These are phyloP conservation scores for Solanum dulcamara DNA, from an alignment of 257 asterid species.

Conservation along the genomic window DNA sequence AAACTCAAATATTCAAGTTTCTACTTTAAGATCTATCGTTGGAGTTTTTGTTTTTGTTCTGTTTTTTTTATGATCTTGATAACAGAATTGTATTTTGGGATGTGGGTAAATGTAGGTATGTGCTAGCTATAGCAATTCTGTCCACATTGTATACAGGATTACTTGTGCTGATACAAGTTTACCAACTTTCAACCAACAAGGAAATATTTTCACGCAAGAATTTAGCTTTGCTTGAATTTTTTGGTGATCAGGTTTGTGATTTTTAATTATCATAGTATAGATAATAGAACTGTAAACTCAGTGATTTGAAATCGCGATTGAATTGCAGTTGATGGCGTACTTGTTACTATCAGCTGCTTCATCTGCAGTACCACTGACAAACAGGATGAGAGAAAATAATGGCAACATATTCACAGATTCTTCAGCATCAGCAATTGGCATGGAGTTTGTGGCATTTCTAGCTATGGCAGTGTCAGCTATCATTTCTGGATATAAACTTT, in stretches of 20 bases:
- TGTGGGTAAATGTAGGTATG: conserved; percentile 36
- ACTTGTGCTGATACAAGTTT: conserved; percentile 41
- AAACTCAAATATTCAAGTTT: background rate
- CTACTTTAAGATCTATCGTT: background rate
- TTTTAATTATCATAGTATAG: background rate
- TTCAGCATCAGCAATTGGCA: conserved; percentile 69
- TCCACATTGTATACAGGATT: conserved; percentile 61
- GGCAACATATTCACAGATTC: conserved; percentile 90
- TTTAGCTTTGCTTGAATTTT: conserved; percentile 33
- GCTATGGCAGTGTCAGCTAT: conserved; percentile 57
- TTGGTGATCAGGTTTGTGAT: conserved; percentile 73
- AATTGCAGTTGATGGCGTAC: conserved; percentile 63
- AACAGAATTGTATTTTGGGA: background rate
- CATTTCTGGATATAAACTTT: conserved; percentile 79
- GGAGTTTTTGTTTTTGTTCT: background rate
- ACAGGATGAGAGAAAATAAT: conserved; percentile 56
- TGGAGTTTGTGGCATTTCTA: conserved; percentile 81
- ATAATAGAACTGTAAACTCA: background rate
- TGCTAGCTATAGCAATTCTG: conserved; percentile 66
- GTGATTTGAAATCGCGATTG: background rate
- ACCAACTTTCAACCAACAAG: conserved; percentile 30
- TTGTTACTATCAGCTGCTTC: conserved; percentile 81
- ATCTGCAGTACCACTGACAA: conserved; percentile 80
- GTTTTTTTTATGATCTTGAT: background rate
- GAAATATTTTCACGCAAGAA: conserved; percentile 21